Evolutionary conservation across 345 rosid species (phyloP).

Genomic region (Aegle marmelos): DNA sequence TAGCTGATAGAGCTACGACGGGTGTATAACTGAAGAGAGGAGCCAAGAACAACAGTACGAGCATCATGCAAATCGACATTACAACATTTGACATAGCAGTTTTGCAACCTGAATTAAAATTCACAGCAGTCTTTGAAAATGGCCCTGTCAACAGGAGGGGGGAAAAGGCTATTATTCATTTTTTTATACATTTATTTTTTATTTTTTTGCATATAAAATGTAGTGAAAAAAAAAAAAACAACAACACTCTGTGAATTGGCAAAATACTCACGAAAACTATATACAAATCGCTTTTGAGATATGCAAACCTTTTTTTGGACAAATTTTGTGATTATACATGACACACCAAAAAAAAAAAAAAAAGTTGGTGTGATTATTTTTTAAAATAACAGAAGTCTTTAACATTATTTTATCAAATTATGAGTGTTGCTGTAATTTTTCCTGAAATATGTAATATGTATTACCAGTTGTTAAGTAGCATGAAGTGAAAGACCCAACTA

Average conservation of each 20-base stretch:
- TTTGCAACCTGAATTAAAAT: slow-evolving; percentile 69
- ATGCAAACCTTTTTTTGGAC: too few species aligned
- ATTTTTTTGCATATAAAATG: too few species aligned
- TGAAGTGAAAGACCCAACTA: slow-evolving; percentile 78
- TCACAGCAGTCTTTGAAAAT: slow-evolving; percentile 91
- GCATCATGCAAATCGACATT: slow-evolving; percentile 84
- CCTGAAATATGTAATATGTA: neutral
- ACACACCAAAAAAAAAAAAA: too few species aligned
- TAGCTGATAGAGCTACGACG: slow-evolving; percentile 79
- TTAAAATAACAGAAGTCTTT: too few species aligned
- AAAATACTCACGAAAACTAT: too few species aligned
- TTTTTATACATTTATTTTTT: too few species aligned
- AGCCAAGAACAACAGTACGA: slow-evolving; percentile 70
- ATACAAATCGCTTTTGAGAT: too few species aligned
- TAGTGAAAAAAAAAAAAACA: too few species aligned
- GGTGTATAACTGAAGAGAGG: slow-evolving; percentile 89
- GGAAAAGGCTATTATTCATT: neutral
- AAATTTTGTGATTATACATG: too few species aligned
- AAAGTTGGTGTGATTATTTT: too few species aligned
- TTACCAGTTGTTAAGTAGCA: slow-evolving; percentile 92
- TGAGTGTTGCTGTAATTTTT: neutral
- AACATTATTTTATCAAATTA: too few species aligned
- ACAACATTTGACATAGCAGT: slow-evolving; percentile 78
- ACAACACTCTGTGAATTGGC: too few species aligned
- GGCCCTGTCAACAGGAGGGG: slow-evolving; percentile 50